A percentile compares a stretch with the other conserved stretches of the same genome.
These are phyloP conservation scores for Trichophyton schoenleinii DNA, from an alignment of 2,329 filamentous ascomycete genomes.

Conservation along the genomic window DNA sequence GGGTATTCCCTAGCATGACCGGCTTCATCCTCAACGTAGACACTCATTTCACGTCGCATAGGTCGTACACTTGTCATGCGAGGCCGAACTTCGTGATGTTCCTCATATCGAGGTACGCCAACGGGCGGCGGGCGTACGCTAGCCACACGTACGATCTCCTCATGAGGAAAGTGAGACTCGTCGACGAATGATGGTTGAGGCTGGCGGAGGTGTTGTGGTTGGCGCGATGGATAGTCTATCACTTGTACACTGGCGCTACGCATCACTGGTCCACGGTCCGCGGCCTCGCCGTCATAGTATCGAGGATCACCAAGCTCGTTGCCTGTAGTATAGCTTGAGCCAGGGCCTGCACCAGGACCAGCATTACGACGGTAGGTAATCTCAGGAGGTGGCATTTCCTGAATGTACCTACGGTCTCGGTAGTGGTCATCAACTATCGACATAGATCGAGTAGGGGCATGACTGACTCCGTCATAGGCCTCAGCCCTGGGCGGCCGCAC, in stretches of 20 bases:
- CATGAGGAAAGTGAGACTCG: slow-evolving; percentile 49
- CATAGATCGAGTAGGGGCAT: slow-evolving; percentile 26
- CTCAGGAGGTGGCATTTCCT: slow-evolving; percentile 35
- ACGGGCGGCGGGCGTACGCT: slow-evolving; percentile 45
- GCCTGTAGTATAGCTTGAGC: neutral
- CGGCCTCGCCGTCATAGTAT: slow-evolving; percentile 22
- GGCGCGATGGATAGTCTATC: slow-evolving; percentile 29
- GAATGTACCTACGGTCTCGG: slow-evolving; percentile 28
- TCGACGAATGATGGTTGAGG: slow-evolving; percentile 40
- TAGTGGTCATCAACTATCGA: slow-evolving; percentile 34
- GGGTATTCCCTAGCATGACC: slow-evolving; percentile 39
- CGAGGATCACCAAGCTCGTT: slow-evolving; percentile 10
- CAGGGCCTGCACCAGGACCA: slow-evolving; percentile 23
- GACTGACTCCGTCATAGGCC: slow-evolving; percentile 23
- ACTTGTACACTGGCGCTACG: slow-evolving; percentile 32
- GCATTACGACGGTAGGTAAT: slow-evolving; percentile 29
- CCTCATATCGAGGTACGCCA: slow-evolving; percentile 30
- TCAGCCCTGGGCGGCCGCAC: slow-evolving; percentile 23
- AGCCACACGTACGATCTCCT: slow-evolving; percentile 43
- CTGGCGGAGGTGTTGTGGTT: slow-evolving; percentile 6
- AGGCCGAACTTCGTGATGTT: slow-evolving; percentile 27
- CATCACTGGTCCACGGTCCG: slow-evolving; percentile 24
- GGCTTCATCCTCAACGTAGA: slow-evolving; percentile 30
- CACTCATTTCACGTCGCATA: slow-evolving; percentile 31
- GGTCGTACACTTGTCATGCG: slow-evolving; percentile 34